Evolutionary conservation across 2,329 filamentous ascomycete genomes (phyloP).

Genomic region (Aspergillus aculeatus): DNA sequence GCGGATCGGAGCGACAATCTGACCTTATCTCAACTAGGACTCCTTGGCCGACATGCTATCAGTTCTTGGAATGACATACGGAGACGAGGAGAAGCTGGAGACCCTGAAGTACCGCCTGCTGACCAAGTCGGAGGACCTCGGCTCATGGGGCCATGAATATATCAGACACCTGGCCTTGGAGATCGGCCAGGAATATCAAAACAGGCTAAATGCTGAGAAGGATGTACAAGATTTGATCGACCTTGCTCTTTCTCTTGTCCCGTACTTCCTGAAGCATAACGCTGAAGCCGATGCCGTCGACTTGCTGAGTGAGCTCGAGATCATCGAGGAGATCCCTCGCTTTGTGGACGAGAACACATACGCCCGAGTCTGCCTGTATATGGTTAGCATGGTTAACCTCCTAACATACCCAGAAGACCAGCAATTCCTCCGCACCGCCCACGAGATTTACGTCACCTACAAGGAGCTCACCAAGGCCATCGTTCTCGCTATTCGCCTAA

Average conservation of each 20-base stretch:
- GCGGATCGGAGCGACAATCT: slow-evolving; percentile 6
- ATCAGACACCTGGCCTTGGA: slow-evolving; percentile 92
- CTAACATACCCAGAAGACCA: slow-evolving; percentile 98
- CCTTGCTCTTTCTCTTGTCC: slow-evolving; percentile 79
- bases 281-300: slow-evolving; percentile 98
- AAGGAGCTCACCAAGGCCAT: slow-evolving; percentile 92
- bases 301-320: slow-evolving; percentile 93
- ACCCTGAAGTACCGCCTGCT: slow-evolving; percentile 93
- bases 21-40: slow-evolving; percentile 43
- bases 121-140: slow-evolving; percentile 86
- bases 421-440: slow-evolving; percentile 86
- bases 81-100: slow-evolving; percentile 92
- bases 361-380: slow-evolving; percentile 88
- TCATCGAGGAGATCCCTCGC: slow-evolving; percentile 85
- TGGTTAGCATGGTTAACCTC: slow-evolving; percentile 98
- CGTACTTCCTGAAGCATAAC: slow-evolving; percentile 94
- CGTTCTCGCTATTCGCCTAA: slow-evolving; percentile 87
- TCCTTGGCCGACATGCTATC: slow-evolving; percentile 92
- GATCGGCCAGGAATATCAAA: slow-evolving; percentile 91
- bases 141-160: slow-evolving; percentile 98
- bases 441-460: slow-evolving; percentile 90
- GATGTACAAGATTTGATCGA: slow-evolving; percentile 80
- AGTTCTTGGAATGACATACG: slow-evolving; percentile 98
- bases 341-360: slow-evolving; percentile 95
- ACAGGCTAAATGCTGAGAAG: slow-evolving; percentile 81